A percentile compares a stretch with the other conserved stretches of the same genome.
Conservation (phyloP, 208 protist genomes). For the Trypanosomatidae sp. region DNA sequence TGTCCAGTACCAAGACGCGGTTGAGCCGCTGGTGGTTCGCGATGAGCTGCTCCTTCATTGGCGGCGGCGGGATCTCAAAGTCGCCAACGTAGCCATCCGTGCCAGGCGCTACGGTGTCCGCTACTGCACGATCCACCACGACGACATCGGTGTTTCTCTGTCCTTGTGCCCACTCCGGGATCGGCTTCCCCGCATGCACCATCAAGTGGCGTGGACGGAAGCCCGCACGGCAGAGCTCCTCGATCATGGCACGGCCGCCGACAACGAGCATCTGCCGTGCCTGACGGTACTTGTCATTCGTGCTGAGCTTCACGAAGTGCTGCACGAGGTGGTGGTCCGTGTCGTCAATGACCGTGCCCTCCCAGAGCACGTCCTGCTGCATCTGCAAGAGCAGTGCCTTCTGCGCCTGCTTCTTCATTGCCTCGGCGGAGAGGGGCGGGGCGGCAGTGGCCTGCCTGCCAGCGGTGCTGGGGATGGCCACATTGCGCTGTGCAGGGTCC, state of each 20-base stretch:
- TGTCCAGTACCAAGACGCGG: slow-evolving; percentile 88
- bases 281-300: slow-evolving; percentile 78
- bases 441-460: slow-evolving; percentile 12
- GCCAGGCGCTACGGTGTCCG: slow-evolving; percentile 54
- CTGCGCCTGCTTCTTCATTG: slow-evolving; percentile 70
- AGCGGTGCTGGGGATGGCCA: slow-evolving; percentile 52
- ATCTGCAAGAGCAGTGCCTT: slow-evolving; percentile 64
- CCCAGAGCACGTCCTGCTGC: slow-evolving; percentile 88
- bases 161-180: slow-evolving; percentile 52
- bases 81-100: slow-evolving; percentile 90
- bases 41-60: slow-evolving; percentile 84
- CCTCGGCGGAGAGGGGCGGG: slow-evolving; percentile 42
- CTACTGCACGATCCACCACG: slow-evolving; percentile 45
- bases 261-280: slow-evolving; percentile 76
- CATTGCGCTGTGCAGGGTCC: slow-evolving; percentile 74
- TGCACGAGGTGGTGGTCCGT: slow-evolving; percentile 67
- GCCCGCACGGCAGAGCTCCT: slow-evolving; percentile 74
- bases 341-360: slow-evolving; percentile 79
- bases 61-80: slow-evolving; percentile 78
- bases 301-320: slow-evolving; percentile 74
- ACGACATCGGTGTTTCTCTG: slow-evolving; percentile 52
- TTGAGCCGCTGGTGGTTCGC: slow-evolving; percentile 82
- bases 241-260: slow-evolving; percentile 72
- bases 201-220: slow-evolving; percentile 68
- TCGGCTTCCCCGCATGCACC: slow-evolving; percentile 49